Base-by-base conservation (phyloP, 2,329 filamentous ascomycete genomes). In the Xylaria sp. region DNA sequence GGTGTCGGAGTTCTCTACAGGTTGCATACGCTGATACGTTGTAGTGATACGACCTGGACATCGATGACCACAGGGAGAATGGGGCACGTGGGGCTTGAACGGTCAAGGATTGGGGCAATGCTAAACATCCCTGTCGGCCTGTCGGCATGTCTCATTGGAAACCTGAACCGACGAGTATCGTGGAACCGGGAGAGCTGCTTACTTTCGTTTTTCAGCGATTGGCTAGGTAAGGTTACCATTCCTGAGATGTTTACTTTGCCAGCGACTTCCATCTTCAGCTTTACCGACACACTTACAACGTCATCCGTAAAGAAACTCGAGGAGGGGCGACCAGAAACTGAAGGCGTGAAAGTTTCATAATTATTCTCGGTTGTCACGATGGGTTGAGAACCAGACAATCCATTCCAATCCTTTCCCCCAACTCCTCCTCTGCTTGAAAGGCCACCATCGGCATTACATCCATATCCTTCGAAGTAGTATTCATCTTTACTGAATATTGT, bases 21-120 rank as follows among this genome's bases (percentile, higher is more conserved):
- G n/a, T n/a, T n/a, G n/a, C n/a, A n/a, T n/a, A n/a, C n/a, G n/a
- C n/a, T n/a, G n/a, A n/a, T n/a, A n/a, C n/a, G n/a, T n/a, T 34
- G 5, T 6, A 34, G 6, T 3, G 11, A 13, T 34, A 13, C 9
- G 29, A n/a, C n/a, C n/a, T 34, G 16, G 9, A 34, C 9, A 13
- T 13, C 11, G 29, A 3, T 7, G 29, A 34, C 3, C 8, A 13
- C 11, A 13, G 11, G 16, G 29, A 34, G 34, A 48, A 40, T 41
- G 16, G 37, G 50, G 50, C 57, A 60, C 57, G 57, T 60, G 57
- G 41, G 24, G 8, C 17, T 48, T 49, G 34, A 50, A 52, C 40
- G 57, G 55, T 47, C 50, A 58, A 58, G 55, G 41, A 52, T 52
- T 58, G 55, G 52, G 29, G 42, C 44, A 13, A 37, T 29, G 48